phyloP scores from a whole-genome alignment of 2,329 filamentous ascomycete species.

The Paecilomyces fulvus region DNA sequence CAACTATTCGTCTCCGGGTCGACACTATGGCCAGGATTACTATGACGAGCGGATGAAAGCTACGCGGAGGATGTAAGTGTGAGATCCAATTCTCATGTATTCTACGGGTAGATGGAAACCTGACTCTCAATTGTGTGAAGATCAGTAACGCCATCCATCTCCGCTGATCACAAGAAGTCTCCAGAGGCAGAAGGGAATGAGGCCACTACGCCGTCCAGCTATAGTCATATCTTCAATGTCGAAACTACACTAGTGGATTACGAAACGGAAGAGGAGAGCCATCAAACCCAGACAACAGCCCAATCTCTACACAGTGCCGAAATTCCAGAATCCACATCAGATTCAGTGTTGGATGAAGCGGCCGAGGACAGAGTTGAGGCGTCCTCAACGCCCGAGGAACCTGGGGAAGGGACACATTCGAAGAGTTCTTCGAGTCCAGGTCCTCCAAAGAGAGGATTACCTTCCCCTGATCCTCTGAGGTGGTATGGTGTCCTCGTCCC shows the following conservation, averaged over 20 bases:
- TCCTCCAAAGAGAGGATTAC: slow-evolving; percentile 17
- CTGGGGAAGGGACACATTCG: slow-evolving; percentile 1
- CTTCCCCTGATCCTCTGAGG: slow-evolving; percentile 34
- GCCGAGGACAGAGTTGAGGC: background rate
- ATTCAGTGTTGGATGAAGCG: background rate
- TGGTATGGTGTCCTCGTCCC: slow-evolving; percentile 45
- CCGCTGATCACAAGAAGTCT: background rate
- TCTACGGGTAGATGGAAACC: background rate
- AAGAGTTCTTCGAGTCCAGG: slow-evolving; percentile 6
- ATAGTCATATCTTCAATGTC: background rate
- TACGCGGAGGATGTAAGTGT: slow-evolving; percentile 29
- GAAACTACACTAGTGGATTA: background rate
- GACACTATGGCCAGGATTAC: slow-evolving; percentile 40
- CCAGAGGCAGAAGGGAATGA: background rate
- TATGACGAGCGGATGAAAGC: slow-evolving; percentile 46
- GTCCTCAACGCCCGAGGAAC: slow-evolving; percentile 2
- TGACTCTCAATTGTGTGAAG: background rate
- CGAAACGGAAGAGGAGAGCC: slow-evolving; percentile 5
- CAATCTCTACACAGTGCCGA: background rate
- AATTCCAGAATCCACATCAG: background rate
- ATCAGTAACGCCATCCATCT: background rate
- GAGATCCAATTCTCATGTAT: background rate
- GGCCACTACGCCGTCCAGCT: background rate
- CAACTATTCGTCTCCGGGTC: slow-evolving; percentile 38
- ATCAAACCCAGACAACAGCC: background rate